Evolutionary conservation across 2,329 filamentous ascomycete species (phyloP).

Genomic region (Arthrinium puccinioides): DNA sequence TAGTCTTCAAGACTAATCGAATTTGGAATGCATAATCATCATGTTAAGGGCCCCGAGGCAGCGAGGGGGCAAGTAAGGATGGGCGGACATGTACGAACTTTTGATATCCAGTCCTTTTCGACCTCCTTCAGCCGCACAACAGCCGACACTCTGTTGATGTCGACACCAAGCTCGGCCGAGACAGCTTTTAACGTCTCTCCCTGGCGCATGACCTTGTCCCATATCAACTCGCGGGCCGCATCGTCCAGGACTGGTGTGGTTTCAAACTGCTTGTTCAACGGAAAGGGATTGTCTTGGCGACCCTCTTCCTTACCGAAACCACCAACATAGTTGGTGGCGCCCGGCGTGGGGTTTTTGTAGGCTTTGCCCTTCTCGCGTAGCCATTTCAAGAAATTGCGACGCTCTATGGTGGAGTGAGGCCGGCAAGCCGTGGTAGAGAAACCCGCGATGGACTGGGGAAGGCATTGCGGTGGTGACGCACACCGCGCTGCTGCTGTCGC

Average conservation of each 20-base stretch:
- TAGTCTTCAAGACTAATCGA: slow-evolving; percentile 99
- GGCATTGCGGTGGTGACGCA: background rate
- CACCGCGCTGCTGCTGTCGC: background rate
- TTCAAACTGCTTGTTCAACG: slow-evolving; percentile 62
- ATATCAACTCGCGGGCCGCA: slow-evolving; percentile 65
- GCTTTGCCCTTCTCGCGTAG: too few species aligned
- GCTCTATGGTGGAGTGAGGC: background rate
- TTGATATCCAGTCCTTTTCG: slow-evolving; percentile 67
- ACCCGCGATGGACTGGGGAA: slow-evolving; percentile 1
- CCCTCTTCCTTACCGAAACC: background rate
- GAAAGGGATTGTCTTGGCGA: slow-evolving; percentile 50
- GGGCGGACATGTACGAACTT: slow-evolving; percentile 53
- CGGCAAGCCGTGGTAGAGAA: slow-evolving; percentile 6
- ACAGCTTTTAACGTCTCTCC: slow-evolving; percentile 68
- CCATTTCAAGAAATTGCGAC: slow-evolving; percentile 5
- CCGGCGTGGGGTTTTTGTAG: too few species aligned
- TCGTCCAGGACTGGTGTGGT: slow-evolving; percentile 71
- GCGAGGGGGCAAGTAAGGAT: slow-evolving; percentile 1
- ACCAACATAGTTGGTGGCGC: slow-evolving; percentile 15
- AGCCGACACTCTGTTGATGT: slow-evolving; percentile 77
- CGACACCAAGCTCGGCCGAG: slow-evolving; percentile 69
- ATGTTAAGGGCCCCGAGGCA: slow-evolving; percentile 23
- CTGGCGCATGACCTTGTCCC: slow-evolving; percentile 55
- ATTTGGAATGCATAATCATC: slow-evolving; percentile 64
- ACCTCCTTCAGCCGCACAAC: slow-evolving; percentile 80